phyloP scores from a whole-genome alignment of 768 basidiomycete genomes.

The Lactarius evosmus region DNA sequence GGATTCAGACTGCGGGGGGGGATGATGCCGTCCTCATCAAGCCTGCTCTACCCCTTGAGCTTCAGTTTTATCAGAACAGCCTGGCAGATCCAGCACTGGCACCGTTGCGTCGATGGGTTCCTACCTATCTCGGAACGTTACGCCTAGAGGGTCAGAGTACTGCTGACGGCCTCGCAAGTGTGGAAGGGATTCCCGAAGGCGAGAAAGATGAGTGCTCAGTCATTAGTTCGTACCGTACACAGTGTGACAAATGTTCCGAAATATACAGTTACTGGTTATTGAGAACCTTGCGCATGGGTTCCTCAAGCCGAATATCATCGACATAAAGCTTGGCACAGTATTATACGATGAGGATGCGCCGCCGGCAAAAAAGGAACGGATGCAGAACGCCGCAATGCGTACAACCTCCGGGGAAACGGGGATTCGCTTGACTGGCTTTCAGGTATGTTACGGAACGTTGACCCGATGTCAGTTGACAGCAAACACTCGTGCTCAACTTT shows the following conservation, averaged over 20 bases:
- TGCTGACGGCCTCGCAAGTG: slow-evolving; percentile 17
- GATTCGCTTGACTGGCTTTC: slow-evolving; percentile 83
- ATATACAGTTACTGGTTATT: slow-evolving; percentile 68
- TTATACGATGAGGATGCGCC: slow-evolving; percentile 65
- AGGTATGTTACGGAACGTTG: slow-evolving; percentile 48
- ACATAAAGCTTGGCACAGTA: slow-evolving; percentile 89
- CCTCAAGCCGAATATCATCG: slow-evolving; percentile 79
- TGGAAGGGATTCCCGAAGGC: slow-evolving; percentile 30
- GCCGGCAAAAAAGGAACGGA: slow-evolving; percentile 77
- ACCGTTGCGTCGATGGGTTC: slow-evolving; percentile 56
- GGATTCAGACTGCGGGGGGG: slow-evolving; percentile 65
- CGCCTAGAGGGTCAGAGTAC: slow-evolving; percentile 56
- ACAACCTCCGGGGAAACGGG: slow-evolving; percentile 79
- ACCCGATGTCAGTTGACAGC: neutral
- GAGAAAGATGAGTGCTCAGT: slow-evolving; percentile 48
- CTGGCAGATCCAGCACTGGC: slow-evolving; percentile 41
- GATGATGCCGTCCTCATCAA: slow-evolving; percentile 83
- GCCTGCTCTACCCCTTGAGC: slow-evolving; percentile 60
- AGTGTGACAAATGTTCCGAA: slow-evolving; percentile 17
- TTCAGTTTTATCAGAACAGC: slow-evolving; percentile 65
- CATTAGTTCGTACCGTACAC: neutral
- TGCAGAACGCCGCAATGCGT: slow-evolving; percentile 63
- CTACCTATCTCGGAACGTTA: slow-evolving; percentile 77
- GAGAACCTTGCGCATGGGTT: slow-evolving; percentile 79
- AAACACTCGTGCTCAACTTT: slow-evolving; percentile 39